phyloP scores from a whole-genome alignment of 805 yeast genomes.

The Lachancea fermentati region DNA sequence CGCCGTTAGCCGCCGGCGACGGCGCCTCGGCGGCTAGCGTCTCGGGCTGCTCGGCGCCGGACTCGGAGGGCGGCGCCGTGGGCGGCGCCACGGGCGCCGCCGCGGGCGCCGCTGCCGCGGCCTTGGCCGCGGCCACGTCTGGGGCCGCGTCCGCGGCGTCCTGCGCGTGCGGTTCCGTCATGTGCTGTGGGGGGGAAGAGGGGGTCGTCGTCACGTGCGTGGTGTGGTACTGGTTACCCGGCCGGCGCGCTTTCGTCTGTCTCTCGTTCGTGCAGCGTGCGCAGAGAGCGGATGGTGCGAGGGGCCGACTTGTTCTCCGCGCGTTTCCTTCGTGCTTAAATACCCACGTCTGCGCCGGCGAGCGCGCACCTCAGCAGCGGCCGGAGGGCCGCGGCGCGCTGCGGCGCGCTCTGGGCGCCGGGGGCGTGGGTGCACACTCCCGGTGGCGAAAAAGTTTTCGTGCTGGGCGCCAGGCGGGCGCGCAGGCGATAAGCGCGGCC shows the following conservation, averaged over 20 bases:
- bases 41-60: constrained; percentile 1
- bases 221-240: constrained; percentile 14
- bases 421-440: neutral
- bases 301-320: constrained; percentile 1
- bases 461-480: constrained; percentile 1
- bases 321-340: constrained; percentile 9
- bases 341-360: constrained; percentile 4
- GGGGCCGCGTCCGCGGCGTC: constrained; percentile 11
- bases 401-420: neutral
- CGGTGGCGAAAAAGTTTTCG: constrained; percentile 1
- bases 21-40: constrained; percentile 1
- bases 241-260: constrained; percentile 8
- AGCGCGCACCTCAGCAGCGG: neutral
- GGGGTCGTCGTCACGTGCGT: constrained; percentile 12
- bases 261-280: constrained; percentile 2
- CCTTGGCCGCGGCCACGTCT: constrained; percentile 9
- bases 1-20: constrained; percentile 2
- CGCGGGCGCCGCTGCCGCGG: constrained; percentile 14
- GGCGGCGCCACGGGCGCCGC: neutral
- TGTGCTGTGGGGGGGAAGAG: neutral
- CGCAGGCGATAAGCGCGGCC: neutral
- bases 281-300: neutral
- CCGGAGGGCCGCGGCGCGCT: neutral
- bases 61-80: constrained; percentile 4
- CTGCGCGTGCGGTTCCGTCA: constrained; percentile 21